Base-by-base conservation (phyloP, 2,329 filamentous ascomycete genomes). In the Cordyceps cateniannulata region DNA sequence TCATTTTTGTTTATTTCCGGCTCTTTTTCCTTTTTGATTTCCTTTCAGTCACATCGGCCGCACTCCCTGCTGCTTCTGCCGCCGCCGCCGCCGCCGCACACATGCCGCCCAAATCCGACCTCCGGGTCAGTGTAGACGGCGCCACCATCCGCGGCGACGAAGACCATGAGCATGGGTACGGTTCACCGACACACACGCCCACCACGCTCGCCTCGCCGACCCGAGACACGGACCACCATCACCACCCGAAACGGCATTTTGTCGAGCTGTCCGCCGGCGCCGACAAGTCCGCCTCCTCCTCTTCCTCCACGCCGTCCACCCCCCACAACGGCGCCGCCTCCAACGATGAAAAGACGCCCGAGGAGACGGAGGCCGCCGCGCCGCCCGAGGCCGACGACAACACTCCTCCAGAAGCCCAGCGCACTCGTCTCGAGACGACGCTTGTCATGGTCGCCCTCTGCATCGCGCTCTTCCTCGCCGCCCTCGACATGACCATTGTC, bases 401-500 rank as follows among this genome's bases (percentile, higher is more conserved):
- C 45, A n/a, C 16, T 20, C 42, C 71, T 5, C 72, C 73, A 6
- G 74, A 76, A 60, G 70, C 70, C 44, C 61, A 65, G 22, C 71
- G 76, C 54, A 77, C 75, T 8, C 71, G 67, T 45, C 61, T 75
- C 14, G 66, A 79, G 67, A 77, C 73, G 8, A 63, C 70, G 51
- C 68, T 78, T 54, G 67, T 78, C 66, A 73, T 78, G 65, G 67
- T 73, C 3, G 75, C 76, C 12, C 68, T 78, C n/a, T 75, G 75
- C 55, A 67, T 76, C 38, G 71, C 75, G 1, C 72, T 84, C 20
- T 82, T 84, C 69, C 75, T 84, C 38, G 81, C 81, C 2, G 81
- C 81, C 0, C 75, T 84, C 57, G 81, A 84, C 66, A 74, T 79
- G 56, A 88, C 85, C 32, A 87, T 89, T 68, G 78, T 90, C 65